Base-by-base conservation (phyloP, 352 stramenopile genomes). In the Phytophthora pini region DNA sequence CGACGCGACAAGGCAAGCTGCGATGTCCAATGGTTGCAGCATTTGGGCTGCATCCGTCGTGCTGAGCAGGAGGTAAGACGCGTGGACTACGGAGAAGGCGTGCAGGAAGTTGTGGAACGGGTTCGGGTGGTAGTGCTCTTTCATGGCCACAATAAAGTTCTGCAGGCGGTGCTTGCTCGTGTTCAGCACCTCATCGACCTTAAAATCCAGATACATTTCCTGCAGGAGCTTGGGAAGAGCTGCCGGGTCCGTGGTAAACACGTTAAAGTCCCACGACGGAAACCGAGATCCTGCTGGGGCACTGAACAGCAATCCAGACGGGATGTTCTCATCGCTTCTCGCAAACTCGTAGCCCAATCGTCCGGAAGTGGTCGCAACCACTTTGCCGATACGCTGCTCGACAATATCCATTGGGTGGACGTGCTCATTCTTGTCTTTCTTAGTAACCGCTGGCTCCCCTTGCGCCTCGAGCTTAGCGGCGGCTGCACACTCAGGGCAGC, bases 51-150 rank as follows among this genome's bases (percentile, higher is more conserved):
- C 87, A 27, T 86, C 73, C 0, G 75, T 92, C 5, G 86, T 96
- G 22, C 78, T 90, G 13, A 97, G 64, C 45, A 98, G 76, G 22
- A 94, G 56, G 56, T 97, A 97, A 5, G 77, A 72, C 22, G 88
- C 77, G 70, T 97, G 92, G 27, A 97, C 78, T 26, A 97, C 91
- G 2, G 87, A 92, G 54, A 97, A 88, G 12, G 87, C 93, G 65
- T 98, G 93, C 60, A 91, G 46, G 61, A 94, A 97, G 78, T 97
- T 97, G 76, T 97, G 91, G 68, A 97, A 97, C 44, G 92, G 87
- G 59, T 95, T 95, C 38, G 85, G 85, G 65, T 94, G 87, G 66
- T 95, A 95, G 44, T 91, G 80, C 17, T 91, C 84, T 54, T 92
- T 91, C 57, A 92, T 86, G 7, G 77, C 82, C 45, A 86, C 70